These are phyloP conservation scores for Aegilops longissima DNA, from an alignment of 176 grass and related monocot genomes.

Conservation along the genomic window DNA sequence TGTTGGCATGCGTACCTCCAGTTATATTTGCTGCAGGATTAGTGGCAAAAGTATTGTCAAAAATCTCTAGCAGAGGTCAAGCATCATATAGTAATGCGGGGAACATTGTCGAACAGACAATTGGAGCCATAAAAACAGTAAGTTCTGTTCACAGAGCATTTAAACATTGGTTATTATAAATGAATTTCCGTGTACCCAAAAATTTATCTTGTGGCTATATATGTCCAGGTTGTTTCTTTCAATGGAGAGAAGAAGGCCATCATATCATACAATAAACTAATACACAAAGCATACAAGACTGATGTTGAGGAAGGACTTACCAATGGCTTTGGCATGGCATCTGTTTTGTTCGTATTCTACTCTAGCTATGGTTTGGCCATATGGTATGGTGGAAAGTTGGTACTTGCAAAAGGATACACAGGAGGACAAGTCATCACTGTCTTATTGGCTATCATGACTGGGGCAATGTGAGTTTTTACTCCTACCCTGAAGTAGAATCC, in stretches of 20 bases:
- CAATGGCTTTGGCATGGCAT: constrained; percentile 57
- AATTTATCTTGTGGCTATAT: not conserved
- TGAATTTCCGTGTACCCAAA: not conserved
- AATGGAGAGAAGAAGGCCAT: constrained; percentile 71
- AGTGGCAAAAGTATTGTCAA: constrained; percentile 51
- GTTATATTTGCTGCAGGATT: constrained; percentile 50
- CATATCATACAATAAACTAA: constrained; percentile 42
- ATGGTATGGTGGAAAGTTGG: constrained; percentile 55
- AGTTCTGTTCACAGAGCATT: constrained; percentile 4
- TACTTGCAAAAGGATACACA: constrained; percentile 51
- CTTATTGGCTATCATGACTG: constrained; percentile 57
- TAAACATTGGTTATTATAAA: not conserved
- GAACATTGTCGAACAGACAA: constrained; percentile 63
- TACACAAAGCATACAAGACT: constrained; percentile 38
- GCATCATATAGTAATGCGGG: constrained; percentile 63
- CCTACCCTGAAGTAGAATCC: not conserved
- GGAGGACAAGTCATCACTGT: constrained; percentile 60
- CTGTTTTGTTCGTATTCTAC: constrained; percentile 44
- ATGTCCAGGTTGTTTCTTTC: constrained; percentile 61
- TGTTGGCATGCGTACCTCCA: constrained; percentile 59
- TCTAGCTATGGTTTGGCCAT: constrained; percentile 55
- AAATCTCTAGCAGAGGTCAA: constrained; percentile 58
- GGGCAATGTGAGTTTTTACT: constrained; percentile 54
- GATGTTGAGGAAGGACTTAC: constrained; percentile 50
- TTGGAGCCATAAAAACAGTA: constrained; percentile 72